Base-by-base conservation (phyloP, 345 rosid species). In the Excoecaria agallocha region DNA sequence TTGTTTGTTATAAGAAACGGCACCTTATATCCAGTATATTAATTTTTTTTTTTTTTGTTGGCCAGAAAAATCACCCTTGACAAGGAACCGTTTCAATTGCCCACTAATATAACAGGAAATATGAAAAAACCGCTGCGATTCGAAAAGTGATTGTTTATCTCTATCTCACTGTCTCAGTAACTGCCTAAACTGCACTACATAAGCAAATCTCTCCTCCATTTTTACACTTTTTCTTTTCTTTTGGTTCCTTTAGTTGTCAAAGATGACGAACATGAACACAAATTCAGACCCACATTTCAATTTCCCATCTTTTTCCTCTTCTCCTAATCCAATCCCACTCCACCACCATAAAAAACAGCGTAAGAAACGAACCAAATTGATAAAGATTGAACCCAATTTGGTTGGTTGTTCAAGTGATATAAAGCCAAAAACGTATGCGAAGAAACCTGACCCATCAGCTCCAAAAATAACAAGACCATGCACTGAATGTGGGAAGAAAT, bases 401-500 rank as follows among this genome's bases (percentile, higher is more conserved):
- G 79, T 39, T 30, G 30, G 30, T 2, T 30, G 30, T 30, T 30
- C 30, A 30, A 30, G 30, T 30, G 30, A 30, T 30, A 30, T 30
- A 30, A 30, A 30, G 30, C 30, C 30, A 30, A 30, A 30, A 30
- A 30, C 1, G 30, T n/a, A 66, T 73, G 24, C 78, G 10, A 91
- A 82, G 74, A 94, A 87, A 71, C 88, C 94, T 9, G 93, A 91
- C 83, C 89, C 93, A 12, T 75, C 69, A 13, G 91, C 90, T 0
- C 96, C 97, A 3, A 91, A 91, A 81, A 90, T 86, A 76, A 90
- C 94, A 2, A 69, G 80, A n/a, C 93, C 97, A 4, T 96, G 99
- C 51, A 91, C 81, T 6, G 98, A 96, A 82, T 96, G 99, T 67
- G 96, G 98, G 38, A 93, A 88, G 87, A 81, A 76, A 82, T 96